Evolutionary conservation across 129 eudicot genomes (phyloP), one percentile per base, ranked within the genome.

Genomic region (Oenanthe sinensis): DNA sequence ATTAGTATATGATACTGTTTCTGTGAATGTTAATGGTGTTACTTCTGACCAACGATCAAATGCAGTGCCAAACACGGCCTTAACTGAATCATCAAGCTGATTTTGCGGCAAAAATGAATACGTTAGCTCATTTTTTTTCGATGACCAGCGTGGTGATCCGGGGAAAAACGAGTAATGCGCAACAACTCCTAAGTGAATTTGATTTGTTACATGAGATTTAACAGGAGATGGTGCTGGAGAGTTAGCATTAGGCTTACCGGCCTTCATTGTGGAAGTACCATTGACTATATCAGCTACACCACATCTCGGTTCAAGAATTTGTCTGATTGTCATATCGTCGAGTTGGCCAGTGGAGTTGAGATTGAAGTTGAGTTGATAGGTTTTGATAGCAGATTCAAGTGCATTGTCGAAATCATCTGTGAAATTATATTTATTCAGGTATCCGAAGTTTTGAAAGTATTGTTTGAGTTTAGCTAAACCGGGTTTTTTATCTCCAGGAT

Each of bases 271-370:
- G 36, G 79, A 87, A 0, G 92, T 75, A 28, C 93, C 96, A 47
- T 93, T 89, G 47, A 90, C 86, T 36, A 89, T 68, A 74, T 92
- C 97, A 14, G 97, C 78, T 12, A 89, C 91, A 22, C 97, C 97
- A 73, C 97, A 92, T 75, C 97, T 79, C 0, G 97, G 97, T 43
- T 71, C 77, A 4, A 85, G 36, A 81, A 92, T 86, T 36, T 86
- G 92, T 0, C 77, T 68, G 24, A 89, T 42, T 17, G 97, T 92
- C 4, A 78, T 17, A 9, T 82, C 85, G 33, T 92, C 97, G 16
- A 92, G 91, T n/a, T 85, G 81, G 9, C 97, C 95, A 12, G 95
- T 89, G 8, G 75, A 73, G n/a, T 90, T 87, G 52, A 92, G 77
- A 65, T 92, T 92, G 83, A 89, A 92, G 76, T 92, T 92, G 5